These are phyloP conservation scores for Fusarium sp. DNA, from an alignment of 2,329 filamentous ascomycete genomes.

Conservation along the genomic window DNA sequence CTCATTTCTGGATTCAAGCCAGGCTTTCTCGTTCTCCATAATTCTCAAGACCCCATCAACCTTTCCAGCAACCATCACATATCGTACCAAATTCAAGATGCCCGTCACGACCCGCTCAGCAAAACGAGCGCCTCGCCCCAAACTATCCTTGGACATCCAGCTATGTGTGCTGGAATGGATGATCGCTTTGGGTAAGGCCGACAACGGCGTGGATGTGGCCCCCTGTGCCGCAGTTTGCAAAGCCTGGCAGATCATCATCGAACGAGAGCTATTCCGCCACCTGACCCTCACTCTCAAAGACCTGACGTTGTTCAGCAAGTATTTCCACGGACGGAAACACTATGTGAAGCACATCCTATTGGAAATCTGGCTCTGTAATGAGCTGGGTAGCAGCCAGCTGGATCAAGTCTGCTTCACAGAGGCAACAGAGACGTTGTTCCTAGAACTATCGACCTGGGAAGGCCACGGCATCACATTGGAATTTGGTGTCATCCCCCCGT, in stretches of 20 bases:
- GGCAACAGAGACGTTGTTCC: neutral
- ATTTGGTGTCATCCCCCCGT: neutral
- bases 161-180: neutral
- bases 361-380: neutral
- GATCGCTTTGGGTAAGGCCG: accelerated
- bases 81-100: too few relatives aligned
- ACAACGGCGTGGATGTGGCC: accelerated
- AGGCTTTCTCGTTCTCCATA: too few relatives aligned
- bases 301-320: accelerated
- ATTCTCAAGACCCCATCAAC: too few relatives aligned
- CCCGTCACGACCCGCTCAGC: too few relatives aligned
- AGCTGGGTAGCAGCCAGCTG: neutral
- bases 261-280: neutral
- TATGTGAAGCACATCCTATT: neutral
- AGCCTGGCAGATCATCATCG: neutral
- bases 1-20: too few relatives aligned
- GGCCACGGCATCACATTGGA: neutral
- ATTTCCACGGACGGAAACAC: neutral
- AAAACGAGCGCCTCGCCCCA: neutral
- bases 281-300: neutral
- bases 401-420: neutral
- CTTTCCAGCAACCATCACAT: too few relatives aligned
- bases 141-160: neutral
- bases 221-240: neutral
- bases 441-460: neutral